Evolutionary conservation across 2,329 filamentous ascomycete species (phyloP).

Genomic region (Sclerotiophoma versabilis): DNA sequence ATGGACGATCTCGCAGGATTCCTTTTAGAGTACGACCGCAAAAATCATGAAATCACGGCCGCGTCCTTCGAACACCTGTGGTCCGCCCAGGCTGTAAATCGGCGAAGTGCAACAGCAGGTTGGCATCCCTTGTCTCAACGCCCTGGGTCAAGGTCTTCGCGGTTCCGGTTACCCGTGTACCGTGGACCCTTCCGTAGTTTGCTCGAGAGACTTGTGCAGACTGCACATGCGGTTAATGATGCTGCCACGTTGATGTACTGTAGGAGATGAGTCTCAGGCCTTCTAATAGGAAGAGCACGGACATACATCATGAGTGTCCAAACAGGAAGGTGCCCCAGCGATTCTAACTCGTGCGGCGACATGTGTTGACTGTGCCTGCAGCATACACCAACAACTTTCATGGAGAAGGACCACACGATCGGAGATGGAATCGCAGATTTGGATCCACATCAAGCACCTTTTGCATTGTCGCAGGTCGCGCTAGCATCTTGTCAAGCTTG

Average conservation of each 20-base stretch:
- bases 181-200: background rate
- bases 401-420: background rate
- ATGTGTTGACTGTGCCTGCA: background rate
- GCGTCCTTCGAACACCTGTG: background rate
- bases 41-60: background rate
- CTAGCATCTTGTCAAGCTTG: constrained; percentile 1
- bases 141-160: background rate
- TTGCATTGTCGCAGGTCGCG: background rate
- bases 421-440: background rate
- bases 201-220: background rate
- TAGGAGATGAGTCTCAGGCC: background rate
- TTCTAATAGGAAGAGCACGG: background rate
- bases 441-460: constrained; percentile 1
- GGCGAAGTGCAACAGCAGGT: background rate
- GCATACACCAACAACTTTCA: background rate
- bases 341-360: background rate
- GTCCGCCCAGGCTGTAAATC: background rate
- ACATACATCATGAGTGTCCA: background rate
- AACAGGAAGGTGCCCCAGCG: background rate
- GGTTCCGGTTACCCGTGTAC: background rate
- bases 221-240: background rate
- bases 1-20: background rate
- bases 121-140: background rate
- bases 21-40: background rate
- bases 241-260: background rate